Evolutionary conservation across 2,329 filamentous ascomycete genomes (phyloP), one percentile per base, ranked within the genome.

Genomic region (Pestalotiopsis sp.): DNA sequence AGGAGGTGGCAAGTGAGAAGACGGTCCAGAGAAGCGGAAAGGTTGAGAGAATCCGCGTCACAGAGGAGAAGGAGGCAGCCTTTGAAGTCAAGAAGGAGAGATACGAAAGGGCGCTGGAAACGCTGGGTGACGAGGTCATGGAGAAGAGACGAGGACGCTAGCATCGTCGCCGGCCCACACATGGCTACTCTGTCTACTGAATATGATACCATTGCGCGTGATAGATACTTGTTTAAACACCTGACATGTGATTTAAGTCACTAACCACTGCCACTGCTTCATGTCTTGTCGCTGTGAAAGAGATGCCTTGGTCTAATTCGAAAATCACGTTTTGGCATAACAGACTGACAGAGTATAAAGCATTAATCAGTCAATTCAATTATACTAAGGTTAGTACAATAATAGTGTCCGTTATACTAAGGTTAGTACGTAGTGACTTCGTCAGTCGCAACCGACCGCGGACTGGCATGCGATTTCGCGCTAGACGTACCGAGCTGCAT

Each of bases 1-100:
- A 92, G 69, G 92, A 93, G 74, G 91, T 98, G 70, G 92, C 90
- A 1, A 87, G 86, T 67, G 83, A 83, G 4, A 76, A 80, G 27
- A 86, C 84, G 68, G 83, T 90, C 4, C 78, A 81, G 68, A 81
- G 84, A 62, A 76, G 75, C 1, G 77, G 76, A 31, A 82, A 80
- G 73, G 84, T 90, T 25, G 84, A 84, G 71, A 81, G 87, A 69
- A 78, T 85, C 3, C 79, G 82, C 55, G 77, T 89, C 27, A 78
- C 76, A 7, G 77, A 78, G 69, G 75, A 79, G 68, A 78, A 63
- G 61, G 61, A 64, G 20, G 61, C 61, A 49, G 61, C 38, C 4
- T 64, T 45, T n/a, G 61, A 64, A 13, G 61, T 64, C 39, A 64
- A 64, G 36, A 64, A 64, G 38, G 75, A 76, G 17, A 76, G 76